Conservation (phyloP, 2,329 filamentous ascomycete genomes). For the Diaporthe ilicicola region DNA sequence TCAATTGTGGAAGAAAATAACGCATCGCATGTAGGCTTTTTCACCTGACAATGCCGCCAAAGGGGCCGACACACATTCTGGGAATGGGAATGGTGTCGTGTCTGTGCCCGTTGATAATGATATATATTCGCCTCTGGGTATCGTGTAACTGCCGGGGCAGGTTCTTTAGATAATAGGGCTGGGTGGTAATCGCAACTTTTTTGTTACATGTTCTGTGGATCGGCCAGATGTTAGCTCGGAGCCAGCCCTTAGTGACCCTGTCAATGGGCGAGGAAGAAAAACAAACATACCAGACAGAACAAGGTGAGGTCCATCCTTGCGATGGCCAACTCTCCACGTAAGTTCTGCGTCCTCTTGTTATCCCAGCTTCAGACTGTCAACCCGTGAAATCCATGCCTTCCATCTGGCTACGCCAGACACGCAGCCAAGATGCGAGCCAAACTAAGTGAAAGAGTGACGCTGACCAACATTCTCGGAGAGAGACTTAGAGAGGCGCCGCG, state of each 20-base stretch:
- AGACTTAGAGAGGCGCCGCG: not conserved
- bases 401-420: not conserved
- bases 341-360: not conserved
- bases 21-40: not conserved
- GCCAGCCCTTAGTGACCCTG: not conserved
- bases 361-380: not conserved
- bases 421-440: not conserved
- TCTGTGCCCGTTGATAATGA: not conserved
- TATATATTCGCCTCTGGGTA: not conserved
- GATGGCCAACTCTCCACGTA: not conserved
- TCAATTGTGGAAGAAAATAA: not conserved
- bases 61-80: too few relatives aligned
- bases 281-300: not conserved
- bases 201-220: not conserved
- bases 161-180: not conserved
- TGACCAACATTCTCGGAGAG: not conserved
- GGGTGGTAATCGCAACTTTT: not conserved
- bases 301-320: not conserved
- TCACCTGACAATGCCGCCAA: not conserved
- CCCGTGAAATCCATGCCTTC: not conserved
- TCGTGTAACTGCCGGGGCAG: not conserved
- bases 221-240: not conserved
- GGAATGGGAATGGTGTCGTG: not conserved
- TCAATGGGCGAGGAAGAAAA: not conserved
- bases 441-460: not conserved